Evolutionary conservation across 768 basidiomycete species (phyloP), one percentile per base, ranked within the genome.

Genomic region (Serendipita vermifera): DNA sequence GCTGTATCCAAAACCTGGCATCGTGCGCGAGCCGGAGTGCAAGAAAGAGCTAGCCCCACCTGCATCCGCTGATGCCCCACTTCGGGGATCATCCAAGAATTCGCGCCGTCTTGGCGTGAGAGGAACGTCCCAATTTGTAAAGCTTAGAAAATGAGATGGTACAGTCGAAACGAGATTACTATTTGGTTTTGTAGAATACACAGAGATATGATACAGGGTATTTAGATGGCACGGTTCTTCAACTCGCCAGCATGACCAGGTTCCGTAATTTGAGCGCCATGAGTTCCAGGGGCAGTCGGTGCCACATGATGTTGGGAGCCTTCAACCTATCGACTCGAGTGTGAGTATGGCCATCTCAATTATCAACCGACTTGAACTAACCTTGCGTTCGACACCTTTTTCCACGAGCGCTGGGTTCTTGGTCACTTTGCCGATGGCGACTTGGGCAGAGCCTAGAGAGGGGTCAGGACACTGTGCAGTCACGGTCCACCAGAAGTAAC

Each of bases 391-490:
- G 9, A 5, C 46, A 9, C 46, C 46, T n/a, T 51, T 51, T 22
- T 5, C 46, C 9, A 51, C 32, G 24, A 51, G 26, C 5, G 9
- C 46, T 13, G 46, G n/a, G 27, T 51, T 51, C 22, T 51, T 20
- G n/a, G 46, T 51, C 17, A 51, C 32, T n/a, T 51, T 51, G 17
- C 46, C 46, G 32, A 51, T 22, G 5, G 27, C 46, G 9, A 51
- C 32, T 31, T 51, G 46, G 5, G 46, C 46, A 7, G 46, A 51
- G 17, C 46, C 46, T 51, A 27, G 7, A 26, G 39, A 26, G 9
- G 39, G 26, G 5, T 20, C 7, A 41, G 9, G 26, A 20, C 39
- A 41, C 5, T 6, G 15, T 1, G 15, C 27, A 20, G 39, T 41
- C 39, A n/a, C 24, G 9, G 17, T 27, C 7, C 5, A 5, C 46